These are phyloP conservation scores for Aspergillus sp. DNA, from an alignment of 2,329 filamentous ascomycete species.

Conservation along the genomic window DNA sequence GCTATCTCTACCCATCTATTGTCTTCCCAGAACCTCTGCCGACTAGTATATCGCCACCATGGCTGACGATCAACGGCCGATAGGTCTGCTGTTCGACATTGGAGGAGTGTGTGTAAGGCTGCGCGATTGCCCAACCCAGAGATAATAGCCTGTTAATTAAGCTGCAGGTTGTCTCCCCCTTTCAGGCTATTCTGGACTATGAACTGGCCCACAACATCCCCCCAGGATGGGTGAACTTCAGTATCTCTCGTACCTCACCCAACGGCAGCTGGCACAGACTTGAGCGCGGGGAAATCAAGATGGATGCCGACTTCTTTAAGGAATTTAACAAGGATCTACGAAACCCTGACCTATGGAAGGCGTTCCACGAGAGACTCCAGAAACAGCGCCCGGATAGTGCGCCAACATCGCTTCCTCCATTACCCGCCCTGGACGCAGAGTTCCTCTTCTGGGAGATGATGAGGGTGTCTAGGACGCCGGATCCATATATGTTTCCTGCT, in stretches of 20 bases:
- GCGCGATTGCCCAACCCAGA: background rate
- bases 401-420: constrained; percentile 52
- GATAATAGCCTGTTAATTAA: constrained; percentile 11
- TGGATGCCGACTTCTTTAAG: constrained; percentile 74
- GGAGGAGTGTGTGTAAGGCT: constrained; percentile 88
- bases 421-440: constrained; percentile 75
- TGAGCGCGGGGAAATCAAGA: constrained; percentile 76
- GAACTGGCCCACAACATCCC: constrained; percentile 76
- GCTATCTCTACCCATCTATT: background rate
- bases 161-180: constrained; percentile 78
- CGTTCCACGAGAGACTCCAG: constrained; percentile 51
- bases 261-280: constrained; percentile 84
- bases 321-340: constrained; percentile 76
- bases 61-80: constrained; percentile 55
- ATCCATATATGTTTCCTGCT: constrained; percentile 88
- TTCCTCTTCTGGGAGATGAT: constrained; percentile 92
- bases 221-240: constrained; percentile 86
- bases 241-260: constrained; percentile 76
- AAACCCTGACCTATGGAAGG: constrained; percentile 66
- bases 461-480: constrained; percentile 66
- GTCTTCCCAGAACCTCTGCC: background rate
- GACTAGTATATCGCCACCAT: constrained; percentile 27
- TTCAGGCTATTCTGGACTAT: constrained; percentile 91
- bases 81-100: constrained; percentile 88
- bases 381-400: constrained; percentile 26